Conservation (phyloP, 345 rosid genomes). For the Eucalyptus lansdowneana region DNA sequence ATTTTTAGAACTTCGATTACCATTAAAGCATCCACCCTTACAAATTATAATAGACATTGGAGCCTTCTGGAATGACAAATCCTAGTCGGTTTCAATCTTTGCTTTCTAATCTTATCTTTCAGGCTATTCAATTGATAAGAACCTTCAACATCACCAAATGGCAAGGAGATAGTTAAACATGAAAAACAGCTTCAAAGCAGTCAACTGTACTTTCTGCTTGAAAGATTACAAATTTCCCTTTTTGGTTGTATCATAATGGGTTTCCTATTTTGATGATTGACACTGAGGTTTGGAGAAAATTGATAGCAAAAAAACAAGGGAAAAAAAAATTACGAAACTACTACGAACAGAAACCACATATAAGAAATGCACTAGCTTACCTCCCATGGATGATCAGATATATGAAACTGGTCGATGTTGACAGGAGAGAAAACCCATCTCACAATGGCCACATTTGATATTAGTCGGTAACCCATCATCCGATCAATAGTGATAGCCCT, state of each 20-base stretch:
- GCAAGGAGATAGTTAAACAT: not conserved
- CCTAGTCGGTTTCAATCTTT: not conserved
- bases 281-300: not conserved
- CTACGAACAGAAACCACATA: not conserved
- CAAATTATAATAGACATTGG: not conserved
- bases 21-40: not conserved
- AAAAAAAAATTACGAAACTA: not conserved
- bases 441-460: conserved; percentile 89
- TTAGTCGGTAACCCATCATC: conserved; percentile 98
- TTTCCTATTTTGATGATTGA: not conserved
- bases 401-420: conserved; percentile 76
- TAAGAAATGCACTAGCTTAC: conserved; percentile 9
- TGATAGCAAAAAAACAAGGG: not conserved
- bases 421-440: conserved; percentile 87
- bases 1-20: not conserved
- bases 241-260: not conserved
- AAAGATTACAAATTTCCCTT: not conserved
- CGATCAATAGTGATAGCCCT: conserved; percentile 85
- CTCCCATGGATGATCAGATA: conserved; percentile 92
- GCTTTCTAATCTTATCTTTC: not conserved
- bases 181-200: not conserved
- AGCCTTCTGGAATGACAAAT: not conserved
- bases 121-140: not conserved
- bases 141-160: not conserved
- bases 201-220: not conserved